Percentiles rank a stretch among this genome's conserved stretches.
Evolutionary conservation across 2,329 filamentous ascomycete genomes (phyloP).

Genomic region (Rugonectria rugulosa): DNA sequence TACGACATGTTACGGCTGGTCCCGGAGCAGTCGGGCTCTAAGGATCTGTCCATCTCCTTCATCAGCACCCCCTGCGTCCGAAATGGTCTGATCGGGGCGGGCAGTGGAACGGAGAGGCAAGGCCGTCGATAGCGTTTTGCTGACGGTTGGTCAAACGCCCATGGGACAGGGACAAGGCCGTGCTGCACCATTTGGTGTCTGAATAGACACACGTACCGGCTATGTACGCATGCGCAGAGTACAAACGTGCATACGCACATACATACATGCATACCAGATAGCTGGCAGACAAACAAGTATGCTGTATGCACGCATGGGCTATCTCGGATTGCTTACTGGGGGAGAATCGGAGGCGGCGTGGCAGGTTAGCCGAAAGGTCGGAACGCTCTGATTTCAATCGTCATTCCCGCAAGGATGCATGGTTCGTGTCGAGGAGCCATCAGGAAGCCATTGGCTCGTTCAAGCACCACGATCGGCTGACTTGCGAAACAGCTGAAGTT

Average conservation of each 20-base stretch:
- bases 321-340: neutral
- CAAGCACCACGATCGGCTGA: neutral
- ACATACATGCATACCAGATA: neutral
- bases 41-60: neutral
- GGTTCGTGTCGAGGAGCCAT: constrained; percentile 15
- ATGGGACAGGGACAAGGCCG: constrained; percentile 8
- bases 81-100: constrained; percentile 18
- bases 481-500: constrained; percentile 12
- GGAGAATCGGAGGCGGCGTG: neutral
- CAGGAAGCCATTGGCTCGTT: constrained; percentile 18
- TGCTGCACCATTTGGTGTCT: neutral
- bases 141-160: constrained; percentile 3
- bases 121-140: constrained; percentile 3
- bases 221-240: too few relatives aligned
- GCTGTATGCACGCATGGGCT: neutral
- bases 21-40: constrained; percentile 3
- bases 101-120: constrained; percentile 14
- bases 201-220: too few relatives aligned
- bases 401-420: constrained; percentile 13
- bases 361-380: constrained; percentile 1
- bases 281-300: too few relatives aligned
- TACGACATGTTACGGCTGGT: constrained; percentile 8
- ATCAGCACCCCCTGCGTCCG: constrained; percentile 12
- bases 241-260: neutral
- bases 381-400: neutral